Evolutionary conservation across 352 stramenopile genomes (phyloP), one percentile per base, ranked within the genome.

Genomic region (Peronospora tabacina): DNA sequence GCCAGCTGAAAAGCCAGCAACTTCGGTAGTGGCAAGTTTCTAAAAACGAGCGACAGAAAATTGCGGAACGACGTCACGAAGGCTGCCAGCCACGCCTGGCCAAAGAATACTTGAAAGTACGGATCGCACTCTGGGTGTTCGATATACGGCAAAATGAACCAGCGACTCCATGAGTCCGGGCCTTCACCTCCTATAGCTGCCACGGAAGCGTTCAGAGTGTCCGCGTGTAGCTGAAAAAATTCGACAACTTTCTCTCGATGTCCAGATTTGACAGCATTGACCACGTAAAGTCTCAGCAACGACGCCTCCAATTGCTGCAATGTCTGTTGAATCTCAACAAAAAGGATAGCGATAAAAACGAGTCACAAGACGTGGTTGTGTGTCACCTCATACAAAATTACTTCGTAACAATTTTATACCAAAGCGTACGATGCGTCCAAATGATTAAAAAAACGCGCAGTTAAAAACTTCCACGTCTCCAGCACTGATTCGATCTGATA

Each of bases 71-170:
- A 86, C 36, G 75, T 74, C 26, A 87, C 61, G 33, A 89, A 84
- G 0, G 68, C 62, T 22, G 87, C 77, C 17, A 88, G 55, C 81
- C 81, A 91, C 17, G 82, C 56, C 20, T 78, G 74, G 4, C 67
- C 58, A 52, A 91, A 91, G 62, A 85, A 91, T 15, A 74, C 55
- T 61, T 77, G 70, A 35, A 91, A 91, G 49, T 86, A 88, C 9
- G 75, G 34, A 37, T 91, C 81, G 4, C 28, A 71, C 54, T 89
- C 81, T 3, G 81, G 75, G n/a, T 73, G 62, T 15, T 84, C 70
- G 16, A 89, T 76, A 60, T 85, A 91, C 7, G 81, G 81, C 38
- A 89, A 55, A 28, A 88, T 85, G 61, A 91, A 91, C 81, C 81
- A 91, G n/a, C 75, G 75, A 59, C 68, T 68, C 81, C 81, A 91